Conservation (phyloP, 2,329 filamentous ascomycete genomes). For the Calonectria naviculata region DNA sequence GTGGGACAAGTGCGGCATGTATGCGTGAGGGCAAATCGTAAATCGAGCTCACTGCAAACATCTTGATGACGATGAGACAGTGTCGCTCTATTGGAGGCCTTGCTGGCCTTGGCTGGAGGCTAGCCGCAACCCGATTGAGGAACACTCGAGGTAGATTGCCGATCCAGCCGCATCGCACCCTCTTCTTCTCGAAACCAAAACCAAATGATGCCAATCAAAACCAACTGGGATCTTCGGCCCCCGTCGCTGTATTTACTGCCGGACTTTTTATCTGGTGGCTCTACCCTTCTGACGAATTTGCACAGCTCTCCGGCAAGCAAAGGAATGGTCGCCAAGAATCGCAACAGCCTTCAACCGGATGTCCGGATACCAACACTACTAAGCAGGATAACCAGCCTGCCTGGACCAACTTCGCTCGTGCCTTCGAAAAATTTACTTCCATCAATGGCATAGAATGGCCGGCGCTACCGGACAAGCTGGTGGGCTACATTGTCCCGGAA, state of each 20-base stretch:
- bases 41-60: neutral
- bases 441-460: slow-evolving; percentile 67
- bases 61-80: slow-evolving; percentile 32
- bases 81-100: slow-evolving; percentile 36
- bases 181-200: slow-evolving; percentile 30
- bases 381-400: slow-evolving; percentile 49
- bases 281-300: slow-evolving; percentile 57
- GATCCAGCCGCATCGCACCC: slow-evolving; percentile 25
- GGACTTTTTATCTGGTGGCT: slow-evolving; percentile 56
- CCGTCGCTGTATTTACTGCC: slow-evolving; percentile 47
- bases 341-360: slow-evolving; percentile 27
- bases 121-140: slow-evolving; percentile 28
- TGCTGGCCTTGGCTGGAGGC: slow-evolving; percentile 29
- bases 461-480: slow-evolving; percentile 67
- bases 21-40: slow-evolving; percentile 11
- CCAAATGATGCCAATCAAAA: slow-evolving; percentile 29
- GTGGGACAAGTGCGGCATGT: neutral
- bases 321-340: slow-evolving; percentile 16
- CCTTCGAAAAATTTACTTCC: slow-evolving; percentile 65
- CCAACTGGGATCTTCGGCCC: slow-evolving; percentile 40
- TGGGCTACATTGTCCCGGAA: slow-evolving; percentile 79
- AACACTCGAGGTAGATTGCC: slow-evolving; percentile 18
- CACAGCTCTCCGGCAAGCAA: slow-evolving; percentile 44
- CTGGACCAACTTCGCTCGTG: slow-evolving; percentile 60
- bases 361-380: slow-evolving; percentile 24